phyloP scores from a whole-genome alignment of 495 filamentous ascomycete species.

The Recurvomyces mirabilis region DNA sequence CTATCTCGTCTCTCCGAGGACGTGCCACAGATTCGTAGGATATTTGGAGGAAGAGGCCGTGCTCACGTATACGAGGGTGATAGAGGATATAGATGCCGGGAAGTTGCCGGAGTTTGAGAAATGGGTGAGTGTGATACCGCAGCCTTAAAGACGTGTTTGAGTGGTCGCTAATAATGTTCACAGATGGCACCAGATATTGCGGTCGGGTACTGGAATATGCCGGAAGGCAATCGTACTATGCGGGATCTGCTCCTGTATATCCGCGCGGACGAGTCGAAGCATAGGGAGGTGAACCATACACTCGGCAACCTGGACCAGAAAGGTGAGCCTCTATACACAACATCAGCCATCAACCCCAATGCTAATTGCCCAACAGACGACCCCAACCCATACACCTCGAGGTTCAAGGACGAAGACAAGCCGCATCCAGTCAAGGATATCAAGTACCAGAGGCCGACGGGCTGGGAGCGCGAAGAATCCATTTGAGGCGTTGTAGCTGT shows the following conservation, averaged over 20 bases:
- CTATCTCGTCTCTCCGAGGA: conserved; percentile 80
- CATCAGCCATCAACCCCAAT: background rate
- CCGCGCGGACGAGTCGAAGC: conserved; percentile 90
- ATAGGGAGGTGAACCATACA: conserved; percentile 95
- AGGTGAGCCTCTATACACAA: background rate
- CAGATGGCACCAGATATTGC: conserved; percentile 81
- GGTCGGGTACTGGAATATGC: conserved; percentile 84
- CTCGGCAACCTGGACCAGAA: conserved; percentile 38
- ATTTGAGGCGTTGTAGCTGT: conserved; percentile 45
- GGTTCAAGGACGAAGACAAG: conserved; percentile 52
- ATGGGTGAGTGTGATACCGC: too few relatives aligned
- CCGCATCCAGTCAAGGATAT: conserved; percentile 63
- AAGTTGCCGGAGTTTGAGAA: conserved; percentile 71
- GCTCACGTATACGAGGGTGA: conserved; percentile 81
- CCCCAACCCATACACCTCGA: conserved; percentile 78
- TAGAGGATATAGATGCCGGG: conserved; percentile 75
- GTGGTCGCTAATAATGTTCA: too few relatives aligned
- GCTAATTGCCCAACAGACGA: conserved; percentile 55
- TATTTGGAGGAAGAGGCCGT: conserved; percentile 97
- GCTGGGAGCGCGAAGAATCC: conserved; percentile 79
- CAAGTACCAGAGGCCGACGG: conserved; percentile 51
- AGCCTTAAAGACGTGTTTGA: too few relatives aligned
- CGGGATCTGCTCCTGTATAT: conserved; percentile 77
- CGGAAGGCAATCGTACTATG: conserved; percentile 72
- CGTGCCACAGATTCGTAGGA: conserved; percentile 90